Evolutionary conservation across 345 rosid species (phyloP).

Genomic region (Noccaea bulbosa): DNA sequence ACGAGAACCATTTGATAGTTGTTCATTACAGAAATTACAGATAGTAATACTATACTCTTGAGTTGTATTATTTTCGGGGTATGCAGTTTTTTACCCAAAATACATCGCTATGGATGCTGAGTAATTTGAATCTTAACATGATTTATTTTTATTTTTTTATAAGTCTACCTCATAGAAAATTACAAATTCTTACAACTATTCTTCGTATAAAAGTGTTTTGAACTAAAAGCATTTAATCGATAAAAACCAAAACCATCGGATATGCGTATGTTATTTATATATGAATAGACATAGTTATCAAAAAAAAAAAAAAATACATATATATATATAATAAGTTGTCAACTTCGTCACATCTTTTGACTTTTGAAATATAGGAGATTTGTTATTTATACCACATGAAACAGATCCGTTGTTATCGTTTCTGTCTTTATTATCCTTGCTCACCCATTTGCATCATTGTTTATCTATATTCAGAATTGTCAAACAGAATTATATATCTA

Average conservation of each 20-base stretch:
- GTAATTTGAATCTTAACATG: no score
- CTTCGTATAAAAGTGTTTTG: neutral
- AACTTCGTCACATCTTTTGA: neutral
- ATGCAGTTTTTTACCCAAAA: no score
- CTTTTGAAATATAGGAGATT: neutral
- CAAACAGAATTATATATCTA: neutral
- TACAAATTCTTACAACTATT: neutral
- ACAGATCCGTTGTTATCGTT: slow-evolving; percentile 1
- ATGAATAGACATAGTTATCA: no score
- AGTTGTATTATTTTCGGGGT: no score
- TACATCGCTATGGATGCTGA: no score
- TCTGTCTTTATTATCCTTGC: neutral
- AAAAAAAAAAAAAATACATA: no score
- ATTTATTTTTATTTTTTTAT: no score
- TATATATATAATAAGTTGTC: neutral
- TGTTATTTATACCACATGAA: neutral
- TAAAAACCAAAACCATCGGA: neutral
- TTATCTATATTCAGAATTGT: neutral
- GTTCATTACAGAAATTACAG: neutral
- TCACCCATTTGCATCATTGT: neutral
- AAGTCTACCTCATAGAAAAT: neutral
- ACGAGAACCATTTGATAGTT: neutral
- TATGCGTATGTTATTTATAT: neutral
- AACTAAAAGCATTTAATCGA: neutral
- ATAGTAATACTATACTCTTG: no score